These are phyloP conservation scores for Byssoonygena ceratinophila DNA, from an alignment of 2,329 filamentous ascomycete species.

Conservation along the genomic window DNA sequence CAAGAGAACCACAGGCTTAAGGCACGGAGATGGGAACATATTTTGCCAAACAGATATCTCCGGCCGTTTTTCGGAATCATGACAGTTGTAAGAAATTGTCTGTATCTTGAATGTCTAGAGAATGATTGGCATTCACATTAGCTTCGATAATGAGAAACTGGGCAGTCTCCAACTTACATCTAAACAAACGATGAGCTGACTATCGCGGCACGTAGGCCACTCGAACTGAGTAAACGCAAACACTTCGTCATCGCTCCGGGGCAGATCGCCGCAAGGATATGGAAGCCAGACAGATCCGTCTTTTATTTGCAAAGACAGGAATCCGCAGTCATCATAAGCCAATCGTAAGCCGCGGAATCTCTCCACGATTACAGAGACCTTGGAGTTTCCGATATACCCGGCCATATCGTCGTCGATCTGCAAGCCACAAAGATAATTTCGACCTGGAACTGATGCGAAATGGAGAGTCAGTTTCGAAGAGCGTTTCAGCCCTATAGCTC, in stretches of 20 bases:
- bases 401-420: background rate
- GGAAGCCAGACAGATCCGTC: background rate
- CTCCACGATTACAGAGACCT: background rate
- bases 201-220: background rate
- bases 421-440: constrained; percentile 2
- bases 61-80: background rate
- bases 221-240: constrained; percentile 6
- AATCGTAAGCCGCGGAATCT: background rate
- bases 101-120: constrained; percentile 5
- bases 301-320: constrained; percentile 2
- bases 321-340: background rate
- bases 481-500: background rate
- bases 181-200: background rate
- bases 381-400: background rate
- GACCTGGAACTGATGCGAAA: background rate
- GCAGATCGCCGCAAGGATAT: background rate
- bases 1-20: background rate
- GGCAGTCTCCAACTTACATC: background rate
- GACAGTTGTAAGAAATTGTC: background rate
- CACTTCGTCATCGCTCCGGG: background rate
- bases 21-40: background rate
- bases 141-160: background rate
- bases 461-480: background rate
- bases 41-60: background rate
- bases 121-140: background rate